These are phyloP conservation scores for Trichomonas vaginalis DNA, from an alignment of 208 protist genomes.

Conservation along the genomic window DNA sequence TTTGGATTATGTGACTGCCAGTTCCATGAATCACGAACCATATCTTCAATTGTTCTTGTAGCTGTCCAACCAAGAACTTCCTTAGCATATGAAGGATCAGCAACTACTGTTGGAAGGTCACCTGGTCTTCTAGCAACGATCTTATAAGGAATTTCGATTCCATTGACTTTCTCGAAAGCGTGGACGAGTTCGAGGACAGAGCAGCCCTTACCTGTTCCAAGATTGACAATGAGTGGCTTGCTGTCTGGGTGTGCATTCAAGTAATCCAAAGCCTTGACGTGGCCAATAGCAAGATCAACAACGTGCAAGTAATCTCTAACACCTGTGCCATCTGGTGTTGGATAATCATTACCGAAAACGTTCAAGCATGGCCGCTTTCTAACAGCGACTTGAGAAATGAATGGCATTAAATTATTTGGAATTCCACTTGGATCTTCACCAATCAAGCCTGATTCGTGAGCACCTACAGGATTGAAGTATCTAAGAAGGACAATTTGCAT, in stretches of 20 bases:
- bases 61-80: constrained; percentile 45
- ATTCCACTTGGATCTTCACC: constrained; percentile 73
- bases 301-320: constrained; percentile 89
- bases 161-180: constrained; percentile 21
- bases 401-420: constrained; percentile 89
- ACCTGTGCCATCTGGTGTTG: constrained; percentile 41
- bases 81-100: constrained; percentile 23
- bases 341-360: constrained; percentile 42
- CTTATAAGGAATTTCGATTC: background rate
- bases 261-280: constrained; percentile 28
- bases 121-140: background rate
- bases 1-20: background rate
- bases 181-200: constrained; percentile 19
- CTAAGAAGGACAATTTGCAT: constrained; percentile 55
- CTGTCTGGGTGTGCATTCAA: background rate
- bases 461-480: constrained; percentile 94
- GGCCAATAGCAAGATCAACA: constrained; percentile 20
- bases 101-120: constrained; percentile 20
- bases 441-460: constrained; percentile 70
- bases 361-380: constrained; percentile 29
- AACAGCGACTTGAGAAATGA: constrained; percentile 59
- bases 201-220: background rate
- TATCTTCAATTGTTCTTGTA: constrained; percentile 44
- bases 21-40: constrained; percentile 52
- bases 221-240: background rate